phyloP scores from a whole-genome alignment of 345 rosid species.

The Geranium rotundifolium region DNA sequence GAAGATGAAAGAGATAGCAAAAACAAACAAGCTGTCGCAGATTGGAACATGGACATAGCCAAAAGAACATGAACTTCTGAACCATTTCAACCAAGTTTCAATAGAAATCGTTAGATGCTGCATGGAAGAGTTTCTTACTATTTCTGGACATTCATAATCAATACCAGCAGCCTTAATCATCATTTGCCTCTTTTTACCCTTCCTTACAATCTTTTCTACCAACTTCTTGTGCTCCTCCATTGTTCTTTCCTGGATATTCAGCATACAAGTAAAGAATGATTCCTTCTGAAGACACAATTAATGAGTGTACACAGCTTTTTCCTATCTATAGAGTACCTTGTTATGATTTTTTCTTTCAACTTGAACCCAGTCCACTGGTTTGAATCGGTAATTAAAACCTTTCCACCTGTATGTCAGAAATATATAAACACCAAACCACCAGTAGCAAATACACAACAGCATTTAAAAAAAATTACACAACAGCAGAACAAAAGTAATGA shows the following conservation, averaged over 20 bases:
- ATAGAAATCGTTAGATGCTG: not conserved
- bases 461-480: no score
- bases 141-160: conserved; percentile 76
- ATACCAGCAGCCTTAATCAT: conserved; percentile 73
- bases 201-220: conserved; percentile 55
- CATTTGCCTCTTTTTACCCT: conserved; percentile 50
- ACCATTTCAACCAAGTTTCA: no score
- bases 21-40: not conserved
- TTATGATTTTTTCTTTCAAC: conserved; percentile 47
- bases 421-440: not conserved
- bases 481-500: conserved; percentile 2
- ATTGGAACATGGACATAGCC: not conserved
- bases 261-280: not conserved
- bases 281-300: not conserved
- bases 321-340: conserved; percentile 36
- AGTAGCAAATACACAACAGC: not conserved
- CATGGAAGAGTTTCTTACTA: conserved; percentile 40
- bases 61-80: no score
- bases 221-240: conserved; percentile 66
- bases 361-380: conserved; percentile 58
- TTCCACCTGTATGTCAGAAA: conserved; percentile 48
- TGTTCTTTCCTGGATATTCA: conserved; percentile 64
- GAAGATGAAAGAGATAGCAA: not conserved
- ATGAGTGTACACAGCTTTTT: not conserved
- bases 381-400: conserved; percentile 44